Percentiles rank a stretch among this genome's conserved stretches.
Conservation (phyloP, 2,329 filamentous ascomycete genomes). For the Reticulascus tulasneorum region DNA sequence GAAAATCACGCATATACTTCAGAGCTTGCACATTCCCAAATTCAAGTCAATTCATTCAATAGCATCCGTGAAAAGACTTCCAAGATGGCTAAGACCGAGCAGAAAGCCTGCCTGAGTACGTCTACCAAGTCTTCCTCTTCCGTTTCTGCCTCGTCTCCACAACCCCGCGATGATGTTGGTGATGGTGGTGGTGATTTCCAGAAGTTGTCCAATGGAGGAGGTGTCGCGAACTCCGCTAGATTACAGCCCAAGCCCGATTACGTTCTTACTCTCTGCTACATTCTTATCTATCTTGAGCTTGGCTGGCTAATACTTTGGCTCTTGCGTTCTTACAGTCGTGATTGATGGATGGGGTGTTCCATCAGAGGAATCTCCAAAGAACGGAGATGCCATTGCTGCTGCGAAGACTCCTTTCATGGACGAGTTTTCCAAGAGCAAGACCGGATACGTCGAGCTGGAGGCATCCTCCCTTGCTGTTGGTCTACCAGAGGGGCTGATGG, state of each 20-base stretch:
- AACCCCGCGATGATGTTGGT: conserved; percentile 8
- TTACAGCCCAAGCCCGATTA: conserved; percentile 16
- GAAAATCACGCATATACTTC: conserved; percentile 27
- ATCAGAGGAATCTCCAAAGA: conserved; percentile 70
- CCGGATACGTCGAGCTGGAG: conserved; percentile 89
- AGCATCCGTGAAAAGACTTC: too few species aligned
- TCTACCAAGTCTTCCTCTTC: conserved; percentile 30
- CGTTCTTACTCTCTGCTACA: conserved; percentile 28
- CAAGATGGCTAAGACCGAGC: conserved; percentile 51
- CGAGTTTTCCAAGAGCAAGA: conserved; percentile 73
- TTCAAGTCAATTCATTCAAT: conserved; percentile 6
- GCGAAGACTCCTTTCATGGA: conserved; percentile 96
- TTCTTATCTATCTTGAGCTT: conserved; percentile 53
- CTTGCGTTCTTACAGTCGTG: conserved; percentile 66
- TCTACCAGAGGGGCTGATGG: conserved; percentile 95
- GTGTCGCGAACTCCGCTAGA: conserved; percentile 13
- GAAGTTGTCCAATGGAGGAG: not conserved
- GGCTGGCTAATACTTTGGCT: conserved; percentile 57
- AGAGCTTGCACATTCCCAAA: conserved; percentile 1
- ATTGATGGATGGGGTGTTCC: conserved; percentile 98
- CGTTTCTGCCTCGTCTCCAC: conserved; percentile 17
- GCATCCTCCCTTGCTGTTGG: conserved; percentile 95
- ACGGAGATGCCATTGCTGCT: conserved; percentile 93
- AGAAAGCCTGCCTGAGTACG: conserved; percentile 61
- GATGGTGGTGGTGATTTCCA: conserved; percentile 2